Percentiles rank a stretch among this genome's conserved stretches.
phyloP scores from a whole-genome alignment of 2,329 filamentous ascomycete species.

The Volutella citrinella region DNA sequence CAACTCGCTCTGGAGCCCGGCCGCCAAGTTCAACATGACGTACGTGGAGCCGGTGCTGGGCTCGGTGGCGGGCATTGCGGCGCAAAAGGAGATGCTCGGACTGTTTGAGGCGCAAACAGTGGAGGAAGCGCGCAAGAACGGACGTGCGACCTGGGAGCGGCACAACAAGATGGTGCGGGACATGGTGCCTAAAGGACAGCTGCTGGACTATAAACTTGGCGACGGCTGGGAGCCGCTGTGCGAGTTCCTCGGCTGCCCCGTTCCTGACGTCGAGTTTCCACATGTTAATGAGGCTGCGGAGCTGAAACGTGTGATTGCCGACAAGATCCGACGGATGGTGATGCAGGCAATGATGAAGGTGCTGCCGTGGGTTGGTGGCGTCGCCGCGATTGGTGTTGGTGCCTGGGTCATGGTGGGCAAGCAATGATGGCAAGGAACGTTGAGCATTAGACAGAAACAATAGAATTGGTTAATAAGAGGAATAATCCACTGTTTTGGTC shows the following conservation, averaged over 20 bases:
- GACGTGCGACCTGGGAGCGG: conserved; percentile 19
- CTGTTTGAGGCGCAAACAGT: too few species aligned
- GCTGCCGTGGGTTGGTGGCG: too few species aligned
- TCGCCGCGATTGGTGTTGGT: too few species aligned
- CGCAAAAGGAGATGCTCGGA: conserved; percentile 12
- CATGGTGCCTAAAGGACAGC: conserved; percentile 15
- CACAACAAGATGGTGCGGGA: conserved; percentile 26
- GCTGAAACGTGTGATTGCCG: too few species aligned
- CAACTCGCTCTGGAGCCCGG: not conserved
- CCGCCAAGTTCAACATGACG: conserved; percentile 4
- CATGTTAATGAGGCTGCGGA: conserved; percentile 27
- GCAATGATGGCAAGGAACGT: too few species aligned
- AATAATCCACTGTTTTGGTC: too few species aligned
- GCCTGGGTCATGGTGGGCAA: too few species aligned
- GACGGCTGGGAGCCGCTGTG: conserved; percentile 34
- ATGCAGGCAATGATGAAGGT: too few species aligned
- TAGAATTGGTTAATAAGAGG: too few species aligned
- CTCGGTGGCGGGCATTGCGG: conserved; percentile 6
- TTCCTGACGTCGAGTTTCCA: conserved; percentile 27
- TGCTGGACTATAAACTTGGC: conserved; percentile 28
- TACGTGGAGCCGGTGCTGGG: conserved; percentile 1
- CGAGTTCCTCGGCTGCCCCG: conserved; percentile 29
- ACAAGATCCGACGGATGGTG: too few species aligned
- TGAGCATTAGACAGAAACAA: too few species aligned
- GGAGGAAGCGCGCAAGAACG: conserved; percentile 10